Percentiles rank a stretch among this genome's conserved stretches.
phyloP scores from a whole-genome alignment of 192 early-diverging fungal genomes.

The Gaertneriomyces sp. region DNA sequence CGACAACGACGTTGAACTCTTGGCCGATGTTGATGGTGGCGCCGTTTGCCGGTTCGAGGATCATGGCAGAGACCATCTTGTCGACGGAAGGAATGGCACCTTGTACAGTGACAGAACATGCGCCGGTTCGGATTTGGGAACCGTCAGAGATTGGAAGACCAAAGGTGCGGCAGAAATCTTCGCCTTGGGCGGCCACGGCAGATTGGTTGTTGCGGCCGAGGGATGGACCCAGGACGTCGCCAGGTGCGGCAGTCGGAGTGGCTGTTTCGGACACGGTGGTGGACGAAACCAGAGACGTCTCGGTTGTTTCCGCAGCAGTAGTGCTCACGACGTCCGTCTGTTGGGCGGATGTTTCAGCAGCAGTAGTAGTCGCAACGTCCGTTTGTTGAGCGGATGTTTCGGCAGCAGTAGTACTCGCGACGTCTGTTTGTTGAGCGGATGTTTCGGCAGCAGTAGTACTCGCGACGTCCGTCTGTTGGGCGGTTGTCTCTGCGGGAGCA shows the following conservation, averaged over 20 bases:
- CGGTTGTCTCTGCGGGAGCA: too few relatives aligned
- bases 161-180: conserved; percentile 9
- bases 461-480: not conserved
- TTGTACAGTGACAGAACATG: conserved; percentile 21
- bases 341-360: conserved; percentile 11
- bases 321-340: not conserved
- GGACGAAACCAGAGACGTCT: not conserved
- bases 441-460: conserved; percentile 36
- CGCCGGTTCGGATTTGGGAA: conserved; percentile 25
- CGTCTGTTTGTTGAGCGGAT: not conserved
- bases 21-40: conserved; percentile 22
- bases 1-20: conserved; percentile 31
- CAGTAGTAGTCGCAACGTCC: conserved; percentile 35
- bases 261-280: not conserved
- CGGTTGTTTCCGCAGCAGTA: not conserved
- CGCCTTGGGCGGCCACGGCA: not conserved
- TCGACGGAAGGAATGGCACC: conserved; percentile 31
- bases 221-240: too few relatives aligned
- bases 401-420: conserved; percentile 33
- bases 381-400: conserved; percentile 24
- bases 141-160: conserved; percentile 17
- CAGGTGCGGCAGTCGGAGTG: not conserved
- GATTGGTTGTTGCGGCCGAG: not conserved
- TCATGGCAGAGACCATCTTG: conserved; percentile 41
- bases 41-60: conserved; percentile 32